Evolutionary conservation across 176 grass and related monocot species (phyloP).

Genomic region (Elaeis guineensis): DNA sequence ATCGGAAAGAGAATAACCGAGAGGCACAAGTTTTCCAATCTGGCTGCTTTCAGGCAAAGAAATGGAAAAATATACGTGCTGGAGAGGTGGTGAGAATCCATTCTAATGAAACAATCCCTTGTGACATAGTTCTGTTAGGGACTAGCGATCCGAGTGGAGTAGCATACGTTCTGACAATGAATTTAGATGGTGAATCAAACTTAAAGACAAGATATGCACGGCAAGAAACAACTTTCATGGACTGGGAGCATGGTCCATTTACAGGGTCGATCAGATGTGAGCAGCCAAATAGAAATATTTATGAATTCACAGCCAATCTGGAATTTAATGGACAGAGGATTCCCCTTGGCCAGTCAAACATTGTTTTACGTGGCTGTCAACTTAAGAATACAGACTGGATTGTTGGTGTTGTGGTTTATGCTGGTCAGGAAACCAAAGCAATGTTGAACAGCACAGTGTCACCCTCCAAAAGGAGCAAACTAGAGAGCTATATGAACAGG

Average conservation of each 20-base stretch:
- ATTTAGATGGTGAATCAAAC: slow-evolving; percentile 98
- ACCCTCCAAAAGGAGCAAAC: slow-evolving; percentile 90
- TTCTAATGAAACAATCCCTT: slow-evolving; percentile 87
- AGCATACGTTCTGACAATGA: slow-evolving; percentile 99
- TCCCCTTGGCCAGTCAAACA: slow-evolving; percentile 95
- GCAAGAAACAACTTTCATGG: slow-evolving; percentile 78
- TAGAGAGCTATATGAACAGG: slow-evolving; percentile 99
- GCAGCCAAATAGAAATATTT: slow-evolving; percentile 96
- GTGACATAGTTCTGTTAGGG: slow-evolving; percentile 90
- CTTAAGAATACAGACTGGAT: slow-evolving; percentile 96
- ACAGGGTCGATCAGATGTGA: slow-evolving; percentile 79
- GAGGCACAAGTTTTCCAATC: slow-evolving; percentile 80
- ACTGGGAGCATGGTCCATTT: slow-evolving; percentile 30
- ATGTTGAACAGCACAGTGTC: slow-evolving; percentile 98
- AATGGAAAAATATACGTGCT: slow-evolving; percentile 90
- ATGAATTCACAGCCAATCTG: slow-evolving; percentile 97
- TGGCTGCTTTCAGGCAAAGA: slow-evolving; percentile 68
- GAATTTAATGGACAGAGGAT: slow-evolving; percentile 69
- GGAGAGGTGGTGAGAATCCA: slow-evolving; percentile 91
- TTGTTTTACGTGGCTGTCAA: slow-evolving; percentile 91
- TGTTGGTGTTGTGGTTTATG: slow-evolving; percentile 89
- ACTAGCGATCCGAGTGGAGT: slow-evolving; percentile 92
- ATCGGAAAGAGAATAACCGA: slow-evolving; percentile 94
- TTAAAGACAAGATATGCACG: slow-evolving; percentile 97
- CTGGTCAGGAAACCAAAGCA: slow-evolving; percentile 99